phyloP scores from a whole-genome alignment of 495 filamentous ascomycete species.

The Recurvomyces mirabilis region DNA sequence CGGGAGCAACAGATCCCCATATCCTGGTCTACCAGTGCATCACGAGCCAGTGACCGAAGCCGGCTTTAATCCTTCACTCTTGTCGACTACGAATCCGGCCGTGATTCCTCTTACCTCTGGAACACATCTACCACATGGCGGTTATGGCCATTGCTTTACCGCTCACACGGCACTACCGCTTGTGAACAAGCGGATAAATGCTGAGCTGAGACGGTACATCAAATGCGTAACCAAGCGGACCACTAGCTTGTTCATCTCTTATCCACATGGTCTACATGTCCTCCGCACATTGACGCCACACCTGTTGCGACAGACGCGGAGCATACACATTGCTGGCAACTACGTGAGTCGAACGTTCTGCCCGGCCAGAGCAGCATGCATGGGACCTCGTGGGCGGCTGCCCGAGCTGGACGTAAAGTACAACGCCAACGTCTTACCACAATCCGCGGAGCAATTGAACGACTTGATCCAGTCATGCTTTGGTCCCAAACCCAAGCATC shows the following conservation, averaged over 20 bases:
- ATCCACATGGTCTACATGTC: conserved; percentile 25
- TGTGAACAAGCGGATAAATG: conserved; percentile 12
- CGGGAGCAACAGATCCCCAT: conserved; percentile 4
- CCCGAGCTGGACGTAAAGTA: conserved; percentile 9
- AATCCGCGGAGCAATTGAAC: conserved; percentile 14
- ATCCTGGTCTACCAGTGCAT: conserved; percentile 11
- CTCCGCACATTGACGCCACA: conserved; percentile 20
- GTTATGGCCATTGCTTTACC: not conserved
- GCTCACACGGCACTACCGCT: conserved; percentile 8
- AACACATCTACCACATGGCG: not conserved
- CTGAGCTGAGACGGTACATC: conserved; percentile 14
- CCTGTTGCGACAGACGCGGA: conserved; percentile 22
- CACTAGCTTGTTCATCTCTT: conserved; percentile 21
- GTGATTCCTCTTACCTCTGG: not conserved
- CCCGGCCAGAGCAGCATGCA: conserved; percentile 7
- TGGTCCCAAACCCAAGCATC: conserved; percentile 8
- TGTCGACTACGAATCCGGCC: conserved; percentile 13
- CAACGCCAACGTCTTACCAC: conserved; percentile 1
- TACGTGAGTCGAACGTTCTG: conserved; percentile 8
- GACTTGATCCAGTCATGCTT: conserved; percentile 16
- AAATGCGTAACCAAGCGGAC: conserved; percentile 1
- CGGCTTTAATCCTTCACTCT: conserved; percentile 8
- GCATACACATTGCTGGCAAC: conserved; percentile 24
- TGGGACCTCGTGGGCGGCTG: not conserved
- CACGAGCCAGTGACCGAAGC: conserved; percentile 16